phyloP scores from a whole-genome alignment of 2,329 filamentous ascomycete genomes.

The Microcyclosporella mali region DNA sequence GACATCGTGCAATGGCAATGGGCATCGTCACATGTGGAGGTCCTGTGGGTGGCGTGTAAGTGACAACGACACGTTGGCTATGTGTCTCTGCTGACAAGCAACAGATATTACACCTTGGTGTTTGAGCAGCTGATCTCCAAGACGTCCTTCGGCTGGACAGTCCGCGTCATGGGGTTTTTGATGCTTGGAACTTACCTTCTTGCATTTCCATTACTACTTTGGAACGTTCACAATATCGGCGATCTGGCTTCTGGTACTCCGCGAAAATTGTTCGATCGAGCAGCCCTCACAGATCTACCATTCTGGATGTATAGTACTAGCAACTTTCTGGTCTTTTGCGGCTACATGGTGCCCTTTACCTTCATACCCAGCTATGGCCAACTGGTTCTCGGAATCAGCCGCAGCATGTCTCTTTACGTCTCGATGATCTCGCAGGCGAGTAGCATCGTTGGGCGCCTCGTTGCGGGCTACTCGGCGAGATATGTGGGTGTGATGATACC shows the following conservation, averaged over 20 bases:
- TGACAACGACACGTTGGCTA: too few species aligned
- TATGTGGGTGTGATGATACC: constrained; percentile 49
- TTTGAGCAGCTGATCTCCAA: constrained; percentile 49
- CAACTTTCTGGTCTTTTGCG: constrained; percentile 30
- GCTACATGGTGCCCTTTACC: constrained; percentile 37
- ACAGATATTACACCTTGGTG: constrained; percentile 47
- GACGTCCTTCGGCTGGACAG: constrained; percentile 59
- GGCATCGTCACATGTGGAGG: constrained; percentile 56
- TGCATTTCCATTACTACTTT: constrained; percentile 34
- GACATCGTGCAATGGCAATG: constrained; percentile 54
- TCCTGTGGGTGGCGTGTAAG: constrained; percentile 51
- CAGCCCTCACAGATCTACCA: constrained; percentile 35
- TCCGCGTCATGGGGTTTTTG: constrained; percentile 55
- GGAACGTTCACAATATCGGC: constrained; percentile 27
- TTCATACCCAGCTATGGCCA: constrained; percentile 38
- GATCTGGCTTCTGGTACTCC: constrained; percentile 22
- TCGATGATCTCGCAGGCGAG: constrained; percentile 54
- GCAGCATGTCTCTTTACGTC: constrained; percentile 46
- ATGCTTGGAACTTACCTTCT: constrained; percentile 42
- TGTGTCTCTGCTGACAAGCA: too few species aligned
- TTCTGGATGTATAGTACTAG: constrained; percentile 33
- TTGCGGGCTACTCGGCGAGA: constrained; percentile 47
- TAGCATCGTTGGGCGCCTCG: constrained; percentile 48
- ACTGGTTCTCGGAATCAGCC: constrained; percentile 36
- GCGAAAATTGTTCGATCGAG: constrained; percentile 34